A percentile compares a stretch with the other conserved stretches of the same genome.
These are phyloP conservation scores for Apodospora peruviana DNA, from an alignment of 495 filamentous ascomycete species.

Conservation along the genomic window DNA sequence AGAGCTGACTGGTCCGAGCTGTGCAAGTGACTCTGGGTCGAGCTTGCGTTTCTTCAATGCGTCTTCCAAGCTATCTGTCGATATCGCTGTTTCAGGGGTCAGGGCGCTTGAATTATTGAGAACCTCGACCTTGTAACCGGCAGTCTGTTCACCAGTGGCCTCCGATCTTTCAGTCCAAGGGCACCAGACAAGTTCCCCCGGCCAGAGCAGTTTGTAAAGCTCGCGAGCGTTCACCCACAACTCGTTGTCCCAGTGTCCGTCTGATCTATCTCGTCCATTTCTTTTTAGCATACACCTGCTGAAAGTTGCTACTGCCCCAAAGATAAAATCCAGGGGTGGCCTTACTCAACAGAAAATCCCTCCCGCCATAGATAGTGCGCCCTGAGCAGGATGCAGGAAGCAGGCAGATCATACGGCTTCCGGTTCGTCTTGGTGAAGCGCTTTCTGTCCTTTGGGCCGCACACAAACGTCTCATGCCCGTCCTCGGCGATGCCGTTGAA, in stretches of 20 bases:
- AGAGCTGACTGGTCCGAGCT: not conserved
- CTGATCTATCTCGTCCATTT: too few relatives aligned
- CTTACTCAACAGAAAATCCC: too few relatives aligned
- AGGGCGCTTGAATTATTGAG: not conserved
- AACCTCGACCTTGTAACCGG: not conserved
- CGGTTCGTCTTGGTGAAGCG: not conserved
- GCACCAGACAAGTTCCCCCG: not conserved
- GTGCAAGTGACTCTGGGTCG: not conserved
- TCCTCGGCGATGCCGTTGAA: constrained; percentile 50
- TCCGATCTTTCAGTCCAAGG: not conserved
- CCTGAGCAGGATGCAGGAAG: not conserved
- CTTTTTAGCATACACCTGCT: too few relatives aligned
- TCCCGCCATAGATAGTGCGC: not conserved
- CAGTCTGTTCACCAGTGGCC: not conserved
- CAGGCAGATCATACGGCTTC: not conserved
- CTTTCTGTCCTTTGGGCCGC: not conserved
- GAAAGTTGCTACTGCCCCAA: too few relatives aligned
- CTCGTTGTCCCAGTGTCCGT: not conserved
- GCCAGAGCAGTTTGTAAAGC: not conserved
- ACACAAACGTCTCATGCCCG: constrained; percentile 18
- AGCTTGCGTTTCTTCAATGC: not conserved
- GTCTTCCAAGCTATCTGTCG: not conserved
- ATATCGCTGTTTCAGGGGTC: too few relatives aligned
- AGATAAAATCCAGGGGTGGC: too few relatives aligned
- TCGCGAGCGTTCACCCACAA: not conserved